Conservation (phyloP, 371 early-diverging fungal genomes). For the Blakeslea trispora region DNA sequence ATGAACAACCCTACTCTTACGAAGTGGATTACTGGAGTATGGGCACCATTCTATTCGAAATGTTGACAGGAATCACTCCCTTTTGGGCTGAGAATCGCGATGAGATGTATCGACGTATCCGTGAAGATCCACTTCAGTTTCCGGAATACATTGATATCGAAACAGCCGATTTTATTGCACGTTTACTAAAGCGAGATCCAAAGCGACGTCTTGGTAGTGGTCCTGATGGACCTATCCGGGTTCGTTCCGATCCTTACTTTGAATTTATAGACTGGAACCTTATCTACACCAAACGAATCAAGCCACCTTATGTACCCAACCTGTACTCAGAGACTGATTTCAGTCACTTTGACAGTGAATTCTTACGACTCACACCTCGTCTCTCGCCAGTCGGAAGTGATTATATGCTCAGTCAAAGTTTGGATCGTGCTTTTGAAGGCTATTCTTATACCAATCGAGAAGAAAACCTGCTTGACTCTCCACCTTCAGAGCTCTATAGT, state of each 20-base stretch:
- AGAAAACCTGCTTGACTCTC: slow-evolving; percentile 16
- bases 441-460: slow-evolving; percentile 53
- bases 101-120: slow-evolving; percentile 77
- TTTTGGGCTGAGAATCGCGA: slow-evolving; percentile 77
- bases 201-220: slow-evolving; percentile 60
- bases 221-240: slow-evolving; percentile 43
- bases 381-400: slow-evolving; percentile 44
- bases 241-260: slow-evolving; percentile 74
- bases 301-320: slow-evolving; percentile 60
- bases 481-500: slow-evolving; percentile 24
- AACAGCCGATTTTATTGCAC: slow-evolving; percentile 59
- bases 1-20: slow-evolving; percentile 78
- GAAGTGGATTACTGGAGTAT: slow-evolving; percentile 97
- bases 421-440: slow-evolving; percentile 58
- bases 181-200: slow-evolving; percentile 71
- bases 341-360: slow-evolving; percentile 66
- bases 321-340: slow-evolving; percentile 56
- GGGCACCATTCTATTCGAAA: slow-evolving; percentile 90
- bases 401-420: slow-evolving; percentile 43
- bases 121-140: slow-evolving; percentile 72
- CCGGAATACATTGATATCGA: slow-evolving; percentile 60
- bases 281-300: slow-evolving; percentile 58
- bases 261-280: slow-evolving; percentile 65
- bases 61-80: slow-evolving; percentile 74
- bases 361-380: slow-evolving; percentile 54